phyloP scores from a whole-genome alignment of 2,329 filamentous ascomycete species.

The Xylaria multiplex region DNA sequence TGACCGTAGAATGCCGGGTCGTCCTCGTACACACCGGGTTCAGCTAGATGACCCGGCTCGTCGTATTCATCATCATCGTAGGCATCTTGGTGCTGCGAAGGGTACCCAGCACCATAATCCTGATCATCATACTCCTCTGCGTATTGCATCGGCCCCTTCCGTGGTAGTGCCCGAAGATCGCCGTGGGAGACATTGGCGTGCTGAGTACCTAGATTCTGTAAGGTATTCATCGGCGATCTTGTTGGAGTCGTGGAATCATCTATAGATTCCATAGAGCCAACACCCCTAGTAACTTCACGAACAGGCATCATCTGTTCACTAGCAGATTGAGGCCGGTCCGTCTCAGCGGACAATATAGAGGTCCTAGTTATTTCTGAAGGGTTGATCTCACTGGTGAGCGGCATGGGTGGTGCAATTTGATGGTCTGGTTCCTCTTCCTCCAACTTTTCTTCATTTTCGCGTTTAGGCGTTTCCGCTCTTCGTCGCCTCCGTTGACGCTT shows the following conservation, averaged over 20 bases:
- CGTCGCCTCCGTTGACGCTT: slow-evolving; percentile 63
- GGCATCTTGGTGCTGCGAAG: slow-evolving; percentile 48
- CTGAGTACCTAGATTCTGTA: slow-evolving; percentile 72
- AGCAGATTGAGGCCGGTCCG: slow-evolving; percentile 76
- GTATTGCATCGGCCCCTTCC: slow-evolving; percentile 55
- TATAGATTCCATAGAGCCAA: slow-evolving; percentile 68
- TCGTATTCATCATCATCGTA: slow-evolving; percentile 58
- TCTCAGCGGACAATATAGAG: slow-evolving; percentile 85
- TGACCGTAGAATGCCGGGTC: slow-evolving; percentile 66
- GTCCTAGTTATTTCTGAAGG: slow-evolving; percentile 88
- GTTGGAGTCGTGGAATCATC: slow-evolving; percentile 68
- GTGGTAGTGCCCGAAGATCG: slow-evolving; percentile 65
- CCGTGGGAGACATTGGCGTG: slow-evolving; percentile 72
- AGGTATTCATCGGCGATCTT: slow-evolving; percentile 59
- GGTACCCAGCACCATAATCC: slow-evolving; percentile 56
- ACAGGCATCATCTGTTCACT: slow-evolving; percentile 70
- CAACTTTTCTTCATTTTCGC: slow-evolving; percentile 57
- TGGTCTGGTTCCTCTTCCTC: slow-evolving; percentile 64
- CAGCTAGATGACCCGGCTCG: slow-evolving; percentile 52
- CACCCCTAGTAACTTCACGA: slow-evolving; percentile 70
- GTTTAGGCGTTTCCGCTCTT: slow-evolving; percentile 62
- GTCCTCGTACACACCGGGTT: slow-evolving; percentile 53
- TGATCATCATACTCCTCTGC: slow-evolving; percentile 61
- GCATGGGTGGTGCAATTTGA: slow-evolving; percentile 79
- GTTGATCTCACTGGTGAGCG: slow-evolving; percentile 85